phyloP scores from a whole-genome alignment of 345 rosid species.

The Gossypium raimondii region DNA sequence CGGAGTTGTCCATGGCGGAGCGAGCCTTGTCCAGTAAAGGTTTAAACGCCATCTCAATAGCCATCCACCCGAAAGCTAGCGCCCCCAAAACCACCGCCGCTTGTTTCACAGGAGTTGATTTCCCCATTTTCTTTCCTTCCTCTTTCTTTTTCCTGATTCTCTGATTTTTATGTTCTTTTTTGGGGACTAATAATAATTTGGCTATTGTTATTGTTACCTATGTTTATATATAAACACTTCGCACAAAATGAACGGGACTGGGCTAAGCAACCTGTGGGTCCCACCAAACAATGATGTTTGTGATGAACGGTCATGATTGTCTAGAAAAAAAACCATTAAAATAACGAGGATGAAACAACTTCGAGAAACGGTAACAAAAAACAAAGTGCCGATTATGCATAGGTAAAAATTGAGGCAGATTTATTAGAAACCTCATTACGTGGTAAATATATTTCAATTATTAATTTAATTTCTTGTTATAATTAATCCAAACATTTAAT shows the following conservation, averaged over 20 bases:
- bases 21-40: constrained; percentile 61
- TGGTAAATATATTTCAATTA: no score
- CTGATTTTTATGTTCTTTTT: not conserved
- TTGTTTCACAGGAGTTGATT: constrained; percentile 32
- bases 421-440: no score
- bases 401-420: no score
- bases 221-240: not conserved
- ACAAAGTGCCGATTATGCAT: no score
- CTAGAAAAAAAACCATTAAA: no score
- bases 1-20: constrained; percentile 64
- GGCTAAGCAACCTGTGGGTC: constrained; percentile 3
- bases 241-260: no score
- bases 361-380: no score
- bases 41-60: constrained; percentile 76
- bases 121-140: not conserved
- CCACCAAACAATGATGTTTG: not conserved
- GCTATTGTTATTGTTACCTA: not conserved
- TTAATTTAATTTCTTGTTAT: no score
- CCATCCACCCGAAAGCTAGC: constrained; percentile 70
- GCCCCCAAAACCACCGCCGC: constrained; percentile 67
- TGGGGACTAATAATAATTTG: not conserved
- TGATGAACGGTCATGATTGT: not conserved
- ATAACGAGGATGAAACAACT: no score
- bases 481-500: no score
- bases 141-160: not conserved